These are phyloP conservation scores for Kuraishia floccosa DNA, from an alignment of 805 yeast genomes.

Conservation along the genomic window DNA sequence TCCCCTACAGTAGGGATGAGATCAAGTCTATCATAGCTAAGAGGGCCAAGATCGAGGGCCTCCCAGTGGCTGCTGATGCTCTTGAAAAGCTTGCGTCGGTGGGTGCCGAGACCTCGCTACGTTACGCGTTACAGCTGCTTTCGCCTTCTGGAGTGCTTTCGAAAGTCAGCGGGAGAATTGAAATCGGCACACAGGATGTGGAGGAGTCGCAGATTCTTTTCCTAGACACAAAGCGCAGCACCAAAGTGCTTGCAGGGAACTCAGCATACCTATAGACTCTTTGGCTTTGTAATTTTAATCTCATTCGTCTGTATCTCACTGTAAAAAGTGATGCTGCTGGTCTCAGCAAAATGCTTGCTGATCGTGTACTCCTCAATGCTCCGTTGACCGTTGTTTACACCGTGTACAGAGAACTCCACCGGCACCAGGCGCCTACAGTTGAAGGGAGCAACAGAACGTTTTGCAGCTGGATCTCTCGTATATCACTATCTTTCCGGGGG, in stretches of 20 bases:
- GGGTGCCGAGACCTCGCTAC: constrained; percentile 70
- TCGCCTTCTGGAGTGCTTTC: constrained; percentile 86
- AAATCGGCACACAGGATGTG: constrained; percentile 57
- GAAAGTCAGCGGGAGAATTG: constrained; percentile 58
- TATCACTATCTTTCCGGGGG: no score
- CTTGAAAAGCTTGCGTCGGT: constrained; percentile 60
- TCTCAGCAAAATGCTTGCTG: no score
- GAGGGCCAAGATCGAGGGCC: constrained; percentile 68
- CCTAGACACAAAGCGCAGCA: constrained; percentile 77
- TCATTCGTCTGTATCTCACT: no score
- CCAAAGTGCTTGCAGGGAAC: constrained; percentile 47
- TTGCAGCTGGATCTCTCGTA: no score
- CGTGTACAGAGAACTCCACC: no score
- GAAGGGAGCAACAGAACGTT: no score
- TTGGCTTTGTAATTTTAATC: no score
- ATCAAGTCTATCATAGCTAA: constrained; percentile 72
- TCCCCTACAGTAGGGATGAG: constrained; percentile 80
- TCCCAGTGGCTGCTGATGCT: constrained; percentile 58
- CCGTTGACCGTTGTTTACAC: no score
- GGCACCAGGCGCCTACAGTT: no score
- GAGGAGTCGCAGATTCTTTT: constrained; percentile 78
- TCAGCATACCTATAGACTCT: constrained; percentile 10
- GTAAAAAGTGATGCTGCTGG: no score
- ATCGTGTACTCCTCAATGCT: no score
- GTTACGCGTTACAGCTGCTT: constrained; percentile 85